These are phyloP conservation scores for Penicillium sp. DNA, from an alignment of 2,329 filamentous ascomycete species.

Conservation along the genomic window DNA sequence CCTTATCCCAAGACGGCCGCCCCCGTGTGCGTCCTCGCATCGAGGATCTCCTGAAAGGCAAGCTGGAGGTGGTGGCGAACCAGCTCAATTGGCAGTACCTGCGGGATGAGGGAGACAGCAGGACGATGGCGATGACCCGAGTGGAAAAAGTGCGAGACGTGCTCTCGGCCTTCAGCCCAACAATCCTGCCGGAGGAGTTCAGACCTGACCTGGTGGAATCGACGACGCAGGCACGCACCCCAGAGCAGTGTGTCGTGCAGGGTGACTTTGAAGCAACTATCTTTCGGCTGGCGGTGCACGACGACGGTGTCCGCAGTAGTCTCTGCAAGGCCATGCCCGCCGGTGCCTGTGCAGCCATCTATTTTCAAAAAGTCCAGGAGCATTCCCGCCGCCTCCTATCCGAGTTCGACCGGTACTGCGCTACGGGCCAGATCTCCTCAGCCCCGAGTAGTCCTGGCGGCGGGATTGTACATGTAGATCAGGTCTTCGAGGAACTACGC, in stretches of 20 bases:
- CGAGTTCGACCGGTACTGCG: slow-evolving; percentile 40
- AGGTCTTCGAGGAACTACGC: slow-evolving; percentile 32
- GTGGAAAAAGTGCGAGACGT: slow-evolving; percentile 42
- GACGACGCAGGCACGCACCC: slow-evolving; percentile 29
- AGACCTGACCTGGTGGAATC: slow-evolving; percentile 37
- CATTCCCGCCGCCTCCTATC: slow-evolving; percentile 32
- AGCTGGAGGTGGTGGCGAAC: slow-evolving; percentile 31
- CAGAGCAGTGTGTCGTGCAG: slow-evolving; percentile 43
- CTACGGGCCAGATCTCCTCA: slow-evolving; percentile 26
- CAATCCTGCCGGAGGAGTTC: slow-evolving; percentile 41
- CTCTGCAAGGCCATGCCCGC: slow-evolving; percentile 42
- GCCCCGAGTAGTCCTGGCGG: slow-evolving; percentile 15
- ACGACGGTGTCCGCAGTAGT: slow-evolving; percentile 39
- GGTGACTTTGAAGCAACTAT: slow-evolving; percentile 44
- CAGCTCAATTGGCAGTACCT: slow-evolving; percentile 35
- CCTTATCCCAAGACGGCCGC: slow-evolving; percentile 31
- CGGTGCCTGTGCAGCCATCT: slow-evolving; percentile 40
- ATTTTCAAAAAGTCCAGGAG: slow-evolving; percentile 42
- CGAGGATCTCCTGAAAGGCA: slow-evolving; percentile 30
- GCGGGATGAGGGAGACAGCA: slow-evolving; percentile 22
- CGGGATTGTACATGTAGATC: slow-evolving; percentile 23
- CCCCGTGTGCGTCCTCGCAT: slow-evolving; percentile 28
- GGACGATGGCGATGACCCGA: slow-evolving; percentile 30
- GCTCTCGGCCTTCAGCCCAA: slow-evolving; percentile 42
- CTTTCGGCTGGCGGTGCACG: slow-evolving; percentile 43